A percentile compares a stretch with the other conserved stretches of the same genome.
phyloP scores from a whole-genome alignment of 169 alveolate species.

The Plasmodium gallinaceum region DNA sequence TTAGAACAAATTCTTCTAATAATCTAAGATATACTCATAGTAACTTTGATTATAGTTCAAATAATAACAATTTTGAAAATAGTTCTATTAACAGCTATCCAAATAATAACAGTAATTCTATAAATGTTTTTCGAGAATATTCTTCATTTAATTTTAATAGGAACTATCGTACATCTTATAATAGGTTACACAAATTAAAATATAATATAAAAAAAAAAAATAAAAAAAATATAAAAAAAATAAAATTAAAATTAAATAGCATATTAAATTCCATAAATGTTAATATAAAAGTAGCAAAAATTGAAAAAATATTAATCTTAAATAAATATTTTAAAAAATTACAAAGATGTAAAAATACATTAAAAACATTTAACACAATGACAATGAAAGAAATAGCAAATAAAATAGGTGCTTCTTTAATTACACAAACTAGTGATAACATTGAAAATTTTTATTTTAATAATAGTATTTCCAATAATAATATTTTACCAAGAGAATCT shows the following conservation, averaged over 20 bases:
- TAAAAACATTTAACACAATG: slow-evolving; percentile 37
- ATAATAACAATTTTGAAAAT: slow-evolving; percentile 9
- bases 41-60: not conserved
- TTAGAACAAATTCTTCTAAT: not conserved
- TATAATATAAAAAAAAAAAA: slow-evolving; percentile 31
- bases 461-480: slow-evolving; percentile 19
- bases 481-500: slow-evolving; percentile 13
- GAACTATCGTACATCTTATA: not conserved
- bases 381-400: slow-evolving; percentile 36
- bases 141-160: not conserved
- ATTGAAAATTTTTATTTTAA: slow-evolving; percentile 17
- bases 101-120: not conserved
- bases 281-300: slow-evolving; percentile 49
- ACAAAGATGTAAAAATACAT: slow-evolving; percentile 23
- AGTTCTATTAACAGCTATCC: slow-evolving; percentile 30
- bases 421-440: slow-evolving; percentile 13
- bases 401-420: slow-evolving; percentile 18
- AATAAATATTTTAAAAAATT: slow-evolving; percentile 59
- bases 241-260: slow-evolving; percentile 33
- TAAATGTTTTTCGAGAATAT: not conserved
- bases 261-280: slow-evolving; percentile 46
- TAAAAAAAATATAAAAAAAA: slow-evolving; percentile 45
- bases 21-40: not conserved
- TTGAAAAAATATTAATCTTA: slow-evolving; percentile 44
- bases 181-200: slow-evolving; percentile 28